Base-by-base conservation (phyloP, 2,329 filamentous ascomycete genomes). In the Hansfordia pulvinata region DNA sequence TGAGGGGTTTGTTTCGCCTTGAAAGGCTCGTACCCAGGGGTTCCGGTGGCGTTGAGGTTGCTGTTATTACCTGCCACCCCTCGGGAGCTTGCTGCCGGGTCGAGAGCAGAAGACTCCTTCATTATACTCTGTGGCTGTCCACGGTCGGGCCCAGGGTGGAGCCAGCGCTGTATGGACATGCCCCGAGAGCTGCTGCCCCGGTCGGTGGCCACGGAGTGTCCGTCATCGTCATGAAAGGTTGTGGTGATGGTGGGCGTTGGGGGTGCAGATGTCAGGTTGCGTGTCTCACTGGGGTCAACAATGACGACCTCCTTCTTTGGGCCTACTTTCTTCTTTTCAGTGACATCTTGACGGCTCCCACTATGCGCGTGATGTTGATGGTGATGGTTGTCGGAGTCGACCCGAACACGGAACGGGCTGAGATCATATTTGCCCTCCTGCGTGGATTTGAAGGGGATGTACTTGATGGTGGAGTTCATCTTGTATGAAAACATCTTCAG, bases 401-500 rank as follows among this genome's bases (percentile, higher is more conserved):
- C 76, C 29, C 85, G 79, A 20, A 86, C 76, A 19, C 78, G 73
- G 49, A 96, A 98, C 1, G 88, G 88, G 32, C 83, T 93, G 21
- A 88, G 64, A 44, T 94, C 82, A 42, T 84, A 86, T 30, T 72
- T 73, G 9, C 76, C 76, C 33, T 82, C 70, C 40, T 77, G 69
- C 4, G 74, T 76, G 2, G 74, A 70, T 31, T 77, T 77, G 32
- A 86, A 66, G 8, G 81, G 79, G 17, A 88, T 77, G 46, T 88
- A 86, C 33, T 79, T 80, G 35, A 86, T 72, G 4, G 82, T 90
- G 1, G 82, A 86, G 44, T 88, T 93, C 68, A 96, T 82, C 46
- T 82, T 85, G 53, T 81, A 93, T 1, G 84, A 73, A 46, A 93
- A 94, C 48, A 94, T 80, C 47, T 94, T 98, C 10, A 76, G 69